phyloP scores from a whole-genome alignment of 1,139 yeast genomes.

The Magnusiomyces suaveolens region DNA sequence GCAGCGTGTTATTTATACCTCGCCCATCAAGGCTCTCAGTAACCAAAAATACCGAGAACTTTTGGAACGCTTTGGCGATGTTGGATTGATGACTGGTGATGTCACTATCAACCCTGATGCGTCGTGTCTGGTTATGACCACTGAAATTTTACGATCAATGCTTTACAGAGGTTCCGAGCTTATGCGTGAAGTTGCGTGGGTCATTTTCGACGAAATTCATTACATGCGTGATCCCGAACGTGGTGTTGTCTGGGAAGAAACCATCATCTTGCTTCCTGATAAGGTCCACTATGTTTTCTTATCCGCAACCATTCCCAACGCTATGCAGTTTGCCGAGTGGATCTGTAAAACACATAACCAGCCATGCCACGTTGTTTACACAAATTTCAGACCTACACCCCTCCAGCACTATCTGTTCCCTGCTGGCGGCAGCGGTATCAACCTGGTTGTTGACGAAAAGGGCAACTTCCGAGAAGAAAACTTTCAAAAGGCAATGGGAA shows the following conservation, averaged over 20 bases:
- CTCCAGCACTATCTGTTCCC: constrained; percentile 95
- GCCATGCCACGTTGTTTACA: constrained; percentile 97
- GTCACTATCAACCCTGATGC: constrained; percentile 97
- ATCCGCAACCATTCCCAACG: constrained; percentile 96
- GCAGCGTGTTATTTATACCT: constrained; percentile 87
- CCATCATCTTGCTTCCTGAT: constrained; percentile 90
- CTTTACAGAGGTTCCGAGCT: constrained; percentile 92
- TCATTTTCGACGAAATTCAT: constrained; percentile 94
- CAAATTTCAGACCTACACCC: constrained; percentile 98
- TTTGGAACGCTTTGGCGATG: constrained; percentile 76
- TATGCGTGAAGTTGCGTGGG: constrained; percentile 94
- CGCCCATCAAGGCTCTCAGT: constrained; percentile 86
- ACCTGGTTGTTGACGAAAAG: constrained; percentile 94
- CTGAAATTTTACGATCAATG: constrained; percentile 93
- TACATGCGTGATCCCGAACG: constrained; percentile 93
- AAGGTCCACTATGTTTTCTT: constrained; percentile 81
- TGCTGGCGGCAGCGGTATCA: constrained; percentile 95
- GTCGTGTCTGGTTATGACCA: constrained; percentile 92
- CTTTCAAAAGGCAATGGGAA: constrained; percentile 96
- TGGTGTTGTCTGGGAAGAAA: constrained; percentile 99
- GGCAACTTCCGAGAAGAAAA: constrained; percentile 93
- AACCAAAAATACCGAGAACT: constrained; percentile 90
- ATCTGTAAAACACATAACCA: constrained; percentile 88
- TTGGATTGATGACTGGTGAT: constrained; percentile 95
- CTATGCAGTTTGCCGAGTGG: constrained; percentile 98